Evolutionary conservation across 305 asterid genomes (phyloP), one percentile per base, ranked within the genome.

Genomic region (Fraxinus nigra): DNA sequence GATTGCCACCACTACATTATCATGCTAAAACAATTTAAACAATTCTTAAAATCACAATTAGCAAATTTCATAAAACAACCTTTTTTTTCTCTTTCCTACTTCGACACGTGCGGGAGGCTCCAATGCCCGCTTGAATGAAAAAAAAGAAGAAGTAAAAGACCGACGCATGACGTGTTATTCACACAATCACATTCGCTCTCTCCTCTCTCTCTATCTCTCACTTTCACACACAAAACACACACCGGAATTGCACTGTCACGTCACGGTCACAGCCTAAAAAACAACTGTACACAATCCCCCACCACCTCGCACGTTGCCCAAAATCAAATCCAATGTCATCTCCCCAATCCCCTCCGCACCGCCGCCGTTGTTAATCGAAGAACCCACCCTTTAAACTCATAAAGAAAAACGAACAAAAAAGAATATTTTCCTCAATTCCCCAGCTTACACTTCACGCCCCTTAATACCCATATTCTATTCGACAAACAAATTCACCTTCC

Each of bases 371-470:
- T 38, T 20, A 74, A 81, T 51, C 82, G 65, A 59, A 76, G 78
- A 81, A 32, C 81, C 73, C 9, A 59, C n/a, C 7, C 73, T 65
- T 65, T 18, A 1, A 59, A 24, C 26, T 72, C 24, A 30, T 24
- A 79, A 61, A 56, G 48, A 51, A 59, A 32, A 40, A 63, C 59
- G 80, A 81, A 87, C 82, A 82, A 79, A 85, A 84, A 82, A 54
- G 84, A 86, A 85, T 86, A 85, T 84, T 72, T 79, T 82, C 87
- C 87, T 84, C 87, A 83, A 76, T 80, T 86, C 84, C 86, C 89
- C 90, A 86, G 88, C 92, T 87, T 86, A 83, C 81, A 22, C 82
- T 70, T 79, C 82, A 79, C 79, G 77, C 65, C 74, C 69, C 85
- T 75, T 51, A 6, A 43, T 73, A 84, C 34, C 85, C 78, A 30